Conservation (phyloP, 768 basidiomycete genomes). For the Mycena maculata region DNA sequence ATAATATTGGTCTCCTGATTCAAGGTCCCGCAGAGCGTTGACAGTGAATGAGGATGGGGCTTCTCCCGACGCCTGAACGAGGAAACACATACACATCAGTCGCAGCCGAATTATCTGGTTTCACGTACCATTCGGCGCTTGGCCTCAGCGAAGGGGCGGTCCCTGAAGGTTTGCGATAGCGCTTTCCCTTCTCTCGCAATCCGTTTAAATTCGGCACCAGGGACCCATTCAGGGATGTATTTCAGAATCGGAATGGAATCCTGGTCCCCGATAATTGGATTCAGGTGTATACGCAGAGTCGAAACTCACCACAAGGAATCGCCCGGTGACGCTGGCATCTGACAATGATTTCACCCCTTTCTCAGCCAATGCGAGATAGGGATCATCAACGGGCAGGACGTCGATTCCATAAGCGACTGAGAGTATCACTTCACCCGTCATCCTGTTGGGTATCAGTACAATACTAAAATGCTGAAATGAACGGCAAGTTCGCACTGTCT, state of each 20-base stretch:
- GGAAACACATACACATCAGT: neutral
- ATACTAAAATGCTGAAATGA: too few relatives aligned
- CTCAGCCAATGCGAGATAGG: too few relatives aligned
- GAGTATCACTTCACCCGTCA: too few relatives aligned
- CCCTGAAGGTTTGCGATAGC: neutral
- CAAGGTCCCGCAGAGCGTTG: too few relatives aligned
- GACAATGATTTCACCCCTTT: too few relatives aligned
- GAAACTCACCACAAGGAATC: conserved; percentile 2
- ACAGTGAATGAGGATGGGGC: too few relatives aligned
- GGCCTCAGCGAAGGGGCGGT: neutral
- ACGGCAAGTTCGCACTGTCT: too few relatives aligned
- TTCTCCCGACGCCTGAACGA: too few relatives aligned
- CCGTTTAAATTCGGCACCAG: conserved; percentile 32
- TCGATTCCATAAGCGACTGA: too few relatives aligned
- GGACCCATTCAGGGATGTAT: conserved; percentile 34
- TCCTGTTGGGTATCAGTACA: too few relatives aligned
- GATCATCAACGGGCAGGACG: too few relatives aligned
- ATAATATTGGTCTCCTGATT: too few relatives aligned
- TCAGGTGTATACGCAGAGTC: neutral
- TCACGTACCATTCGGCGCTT: neutral
- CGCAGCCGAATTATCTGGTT: neutral
- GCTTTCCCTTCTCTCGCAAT: conserved; percentile 27
- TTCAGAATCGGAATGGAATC: conserved; percentile 36
- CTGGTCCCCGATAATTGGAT: neutral
- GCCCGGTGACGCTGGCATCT: neutral